Percentiles rank a stretch among this genome's conserved stretches.
phyloP scores from a whole-genome alignment of 768 basidiomycete species.

The Ramaria rubella region DNA sequence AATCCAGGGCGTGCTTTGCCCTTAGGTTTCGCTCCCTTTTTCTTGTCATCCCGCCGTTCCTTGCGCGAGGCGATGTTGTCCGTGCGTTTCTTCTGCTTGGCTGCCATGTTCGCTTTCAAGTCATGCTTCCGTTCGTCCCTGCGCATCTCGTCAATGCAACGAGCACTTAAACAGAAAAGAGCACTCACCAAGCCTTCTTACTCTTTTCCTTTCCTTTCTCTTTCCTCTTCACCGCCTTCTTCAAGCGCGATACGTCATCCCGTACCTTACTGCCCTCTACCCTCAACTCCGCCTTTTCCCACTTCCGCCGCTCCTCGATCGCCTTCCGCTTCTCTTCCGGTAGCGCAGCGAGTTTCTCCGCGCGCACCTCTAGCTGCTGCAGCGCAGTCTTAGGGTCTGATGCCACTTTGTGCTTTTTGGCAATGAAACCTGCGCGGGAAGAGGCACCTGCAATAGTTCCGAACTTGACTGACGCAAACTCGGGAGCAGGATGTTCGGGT shows the following conservation, averaged over 20 bases:
- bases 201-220: constrained; percentile 86
- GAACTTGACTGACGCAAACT: constrained; percentile 64
- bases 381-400: constrained; percentile 86
- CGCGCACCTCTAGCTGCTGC: constrained; percentile 66
- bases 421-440: constrained; percentile 10
- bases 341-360: constrained; percentile 67
- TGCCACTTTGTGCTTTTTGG: constrained; percentile 58
- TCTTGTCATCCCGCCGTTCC: constrained; percentile 62
- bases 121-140: constrained; percentile 89
- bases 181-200: constrained; percentile 75
- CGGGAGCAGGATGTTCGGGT: constrained; percentile 30
- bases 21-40: constrained; percentile 49
- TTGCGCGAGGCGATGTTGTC: constrained; percentile 87
- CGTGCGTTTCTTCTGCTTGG: constrained; percentile 81
- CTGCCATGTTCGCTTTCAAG: constrained; percentile 64
- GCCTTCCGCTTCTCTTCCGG: constrained; percentile 80
- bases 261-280: constrained; percentile 87
- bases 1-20: constrained; percentile 73
- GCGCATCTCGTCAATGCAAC: constrained; percentile 7
- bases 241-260: constrained; percentile 78
- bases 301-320: constrained; percentile 76
- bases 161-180: background rate
- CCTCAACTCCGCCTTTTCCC: constrained; percentile 84
- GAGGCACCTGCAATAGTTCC: constrained; percentile 37
- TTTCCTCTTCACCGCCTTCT: constrained; percentile 89